Evolutionary conservation across 2,329 filamentous ascomycete species (phyloP).

Genomic region (Diaporthe capsici): DNA sequence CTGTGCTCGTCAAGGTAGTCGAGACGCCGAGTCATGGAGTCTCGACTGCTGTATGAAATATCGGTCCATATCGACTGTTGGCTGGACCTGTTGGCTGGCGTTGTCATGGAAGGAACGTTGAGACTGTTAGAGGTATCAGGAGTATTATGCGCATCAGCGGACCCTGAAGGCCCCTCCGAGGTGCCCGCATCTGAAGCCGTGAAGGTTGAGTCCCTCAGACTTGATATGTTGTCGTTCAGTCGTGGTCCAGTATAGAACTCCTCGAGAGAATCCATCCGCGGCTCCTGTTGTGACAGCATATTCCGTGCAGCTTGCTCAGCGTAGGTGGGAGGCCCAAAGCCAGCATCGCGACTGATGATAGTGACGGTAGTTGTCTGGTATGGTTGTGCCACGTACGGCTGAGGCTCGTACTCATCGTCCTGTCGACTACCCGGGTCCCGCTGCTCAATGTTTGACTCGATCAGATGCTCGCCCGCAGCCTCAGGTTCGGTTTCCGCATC

Average conservation of each 20-base stretch:
- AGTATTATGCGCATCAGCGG: constrained; percentile 49
- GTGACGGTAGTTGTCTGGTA: constrained; percentile 64
- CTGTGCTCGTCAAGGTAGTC: constrained; percentile 38
- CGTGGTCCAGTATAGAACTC: constrained; percentile 51
- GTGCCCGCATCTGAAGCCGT: constrained; percentile 49
- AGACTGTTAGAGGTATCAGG: constrained; percentile 61
- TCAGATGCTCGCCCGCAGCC: constrained; percentile 9
- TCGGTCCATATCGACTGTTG: constrained; percentile 74
- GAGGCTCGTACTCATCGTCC: constrained; percentile 54
- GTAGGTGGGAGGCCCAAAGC: constrained; percentile 49
- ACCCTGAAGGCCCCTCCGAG: constrained; percentile 48
- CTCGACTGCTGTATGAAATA: constrained; percentile 56
- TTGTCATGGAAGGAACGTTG: constrained; percentile 60
- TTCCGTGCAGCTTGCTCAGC: constrained; percentile 40
- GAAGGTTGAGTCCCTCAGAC: constrained; percentile 51
- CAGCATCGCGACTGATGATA: constrained; percentile 62
- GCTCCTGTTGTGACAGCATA: constrained; percentile 35
- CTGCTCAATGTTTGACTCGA: constrained; percentile 16
- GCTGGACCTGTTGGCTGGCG: constrained; percentile 63
- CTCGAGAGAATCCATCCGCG: constrained; percentile 48
- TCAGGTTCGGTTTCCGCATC: constrained; percentile 37
- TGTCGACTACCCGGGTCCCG: constrained; percentile 17
- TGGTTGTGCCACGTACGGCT: constrained; percentile 53
- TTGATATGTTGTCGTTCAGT: constrained; percentile 52
- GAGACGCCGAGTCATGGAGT: constrained; percentile 39